phyloP scores from a whole-genome alignment of 371 early-diverging fungal species.

The Mucor racemosus region DNA sequence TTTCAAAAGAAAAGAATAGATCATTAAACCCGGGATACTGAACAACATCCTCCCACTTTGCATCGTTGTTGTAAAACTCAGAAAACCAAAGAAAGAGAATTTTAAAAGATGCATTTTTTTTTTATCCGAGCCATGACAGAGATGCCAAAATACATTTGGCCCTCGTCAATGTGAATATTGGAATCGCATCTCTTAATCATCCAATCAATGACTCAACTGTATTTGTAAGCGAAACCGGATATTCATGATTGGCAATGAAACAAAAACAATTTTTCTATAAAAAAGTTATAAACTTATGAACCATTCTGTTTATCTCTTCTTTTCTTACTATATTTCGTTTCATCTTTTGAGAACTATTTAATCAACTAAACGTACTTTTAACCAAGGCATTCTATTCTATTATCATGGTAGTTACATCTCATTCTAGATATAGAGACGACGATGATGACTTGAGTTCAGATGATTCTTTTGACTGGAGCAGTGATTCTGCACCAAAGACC shows the following conservation, averaged over 20 bases:
- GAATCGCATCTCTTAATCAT: not conserved
- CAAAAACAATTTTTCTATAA: not conserved
- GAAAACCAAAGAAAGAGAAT: too few species aligned
- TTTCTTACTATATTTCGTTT: not conserved
- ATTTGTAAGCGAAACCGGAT: not conserved
- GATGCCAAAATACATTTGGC: not conserved
- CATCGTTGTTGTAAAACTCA: too few species aligned
- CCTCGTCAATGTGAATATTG: not conserved
- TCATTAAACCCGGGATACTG: too few species aligned
- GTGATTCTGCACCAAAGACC: slow-evolving; percentile 19
- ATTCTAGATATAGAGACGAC: slow-evolving; percentile 2
- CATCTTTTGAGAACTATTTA: too few species aligned
- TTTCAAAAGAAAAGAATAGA: too few species aligned
- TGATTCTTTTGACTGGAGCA: slow-evolving; percentile 26
- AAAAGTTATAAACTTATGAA: not conserved
- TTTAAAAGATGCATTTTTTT: too few species aligned
- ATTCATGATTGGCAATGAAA: slow-evolving; percentile 2
- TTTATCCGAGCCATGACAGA: not conserved
- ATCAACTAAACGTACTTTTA: not conserved
- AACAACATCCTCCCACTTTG: too few species aligned
- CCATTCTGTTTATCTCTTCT: not conserved
- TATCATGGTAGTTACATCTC: not conserved
- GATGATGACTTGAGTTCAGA: slow-evolving; percentile 12
- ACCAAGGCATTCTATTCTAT: not conserved
- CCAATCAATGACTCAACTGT: slow-evolving; percentile 3